Evolutionary conservation across 1,284 basidiomycete species (phyloP).

Genomic region (Moesziomyces sp.): DNA sequence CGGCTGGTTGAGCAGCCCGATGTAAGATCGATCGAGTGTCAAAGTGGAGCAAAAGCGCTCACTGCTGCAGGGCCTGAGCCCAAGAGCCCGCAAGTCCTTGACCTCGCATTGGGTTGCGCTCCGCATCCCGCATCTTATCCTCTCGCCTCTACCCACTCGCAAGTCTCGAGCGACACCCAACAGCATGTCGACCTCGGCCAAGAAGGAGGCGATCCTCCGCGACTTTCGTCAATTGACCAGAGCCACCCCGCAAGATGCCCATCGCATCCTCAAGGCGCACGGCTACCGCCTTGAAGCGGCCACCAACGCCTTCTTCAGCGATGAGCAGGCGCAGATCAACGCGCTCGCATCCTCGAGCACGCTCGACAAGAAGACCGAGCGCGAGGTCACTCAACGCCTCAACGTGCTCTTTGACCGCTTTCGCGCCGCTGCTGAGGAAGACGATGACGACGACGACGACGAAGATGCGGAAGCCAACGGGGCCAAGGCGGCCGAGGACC

Average conservation of each 20-base stretch:
- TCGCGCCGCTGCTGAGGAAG: slow-evolving; percentile 15
- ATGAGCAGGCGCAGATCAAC: slow-evolving; percentile 57
- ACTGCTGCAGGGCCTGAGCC: too few relatives aligned
- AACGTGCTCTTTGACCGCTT: slow-evolving; percentile 77
- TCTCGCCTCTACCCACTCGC: too few relatives aligned
- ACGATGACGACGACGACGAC: slow-evolving; percentile 20
- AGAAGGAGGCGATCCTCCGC: slow-evolving; percentile 50
- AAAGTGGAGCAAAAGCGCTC: slow-evolving; percentile 24
- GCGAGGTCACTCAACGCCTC: slow-evolving; percentile 69
- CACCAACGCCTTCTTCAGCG: slow-evolving; percentile 78
- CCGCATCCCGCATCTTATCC: too few relatives aligned
- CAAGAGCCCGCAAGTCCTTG: too few relatives aligned
- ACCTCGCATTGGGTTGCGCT: too few relatives aligned
- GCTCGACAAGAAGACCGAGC: slow-evolving; percentile 48
- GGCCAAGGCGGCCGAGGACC: slow-evolving; percentile 40
- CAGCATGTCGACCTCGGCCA: slow-evolving; percentile 47
- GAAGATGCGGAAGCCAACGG: slow-evolving; percentile 17
- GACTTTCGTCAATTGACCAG: slow-evolving; percentile 50
- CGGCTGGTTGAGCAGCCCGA: background rate
- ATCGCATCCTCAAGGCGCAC: slow-evolving; percentile 77
- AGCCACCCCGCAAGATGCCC: slow-evolving; percentile 72
- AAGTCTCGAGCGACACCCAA: too few relatives aligned
- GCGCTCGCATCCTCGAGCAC: slow-evolving; percentile 21
- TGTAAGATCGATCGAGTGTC: background rate
- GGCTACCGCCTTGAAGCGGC: slow-evolving; percentile 77